Evolutionary conservation across 2,329 filamentous ascomycete genomes (phyloP).

Genomic region (Apiospora hydei): DNA sequence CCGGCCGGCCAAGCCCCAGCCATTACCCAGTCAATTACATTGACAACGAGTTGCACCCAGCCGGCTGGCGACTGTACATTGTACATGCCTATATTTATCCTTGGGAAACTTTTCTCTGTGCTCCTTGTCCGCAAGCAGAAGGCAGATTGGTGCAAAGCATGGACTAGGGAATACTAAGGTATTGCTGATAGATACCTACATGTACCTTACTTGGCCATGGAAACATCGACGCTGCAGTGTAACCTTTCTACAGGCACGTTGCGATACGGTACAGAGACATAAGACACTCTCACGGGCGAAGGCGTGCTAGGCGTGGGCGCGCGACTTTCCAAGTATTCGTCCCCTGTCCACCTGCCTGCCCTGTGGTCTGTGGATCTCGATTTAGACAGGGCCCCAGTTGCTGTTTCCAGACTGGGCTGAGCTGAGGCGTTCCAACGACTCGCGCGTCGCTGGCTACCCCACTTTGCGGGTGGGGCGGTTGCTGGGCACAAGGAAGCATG

Average conservation of each 20-base stretch:
- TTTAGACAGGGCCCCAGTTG: slow-evolving; percentile 15
- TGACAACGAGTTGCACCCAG: not conserved
- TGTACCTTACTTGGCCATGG: not conserved
- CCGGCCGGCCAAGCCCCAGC: slow-evolving; percentile 21
- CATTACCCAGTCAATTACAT: slow-evolving; percentile 14
- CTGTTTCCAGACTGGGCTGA: slow-evolving; percentile 13
- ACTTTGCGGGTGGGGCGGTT: not conserved
- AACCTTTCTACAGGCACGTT: slow-evolving; percentile 1
- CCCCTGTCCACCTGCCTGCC: slow-evolving; percentile 1
- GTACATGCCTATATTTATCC: slow-evolving; percentile 2
- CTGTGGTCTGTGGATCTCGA: slow-evolving; percentile 6
- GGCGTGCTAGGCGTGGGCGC: not conserved
- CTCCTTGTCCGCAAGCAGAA: not conserved
- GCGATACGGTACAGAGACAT: not conserved
- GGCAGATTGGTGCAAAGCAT: not conserved
- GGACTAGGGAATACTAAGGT: not conserved
- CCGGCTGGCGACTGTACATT: not conserved
- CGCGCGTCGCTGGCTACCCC: not conserved
- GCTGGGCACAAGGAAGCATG: not conserved
- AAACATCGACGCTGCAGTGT: not conserved
- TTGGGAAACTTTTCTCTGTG: not conserved
- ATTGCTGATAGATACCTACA: not conserved
- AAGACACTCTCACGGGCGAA: not conserved
- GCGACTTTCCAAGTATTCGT: slow-evolving; percentile 15
- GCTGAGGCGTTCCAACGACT: slow-evolving; percentile 14